Evolutionary conservation across 805 yeast species (phyloP), one percentile per base, ranked within the genome.

Genomic region (Lipomyces kockii): DNA sequence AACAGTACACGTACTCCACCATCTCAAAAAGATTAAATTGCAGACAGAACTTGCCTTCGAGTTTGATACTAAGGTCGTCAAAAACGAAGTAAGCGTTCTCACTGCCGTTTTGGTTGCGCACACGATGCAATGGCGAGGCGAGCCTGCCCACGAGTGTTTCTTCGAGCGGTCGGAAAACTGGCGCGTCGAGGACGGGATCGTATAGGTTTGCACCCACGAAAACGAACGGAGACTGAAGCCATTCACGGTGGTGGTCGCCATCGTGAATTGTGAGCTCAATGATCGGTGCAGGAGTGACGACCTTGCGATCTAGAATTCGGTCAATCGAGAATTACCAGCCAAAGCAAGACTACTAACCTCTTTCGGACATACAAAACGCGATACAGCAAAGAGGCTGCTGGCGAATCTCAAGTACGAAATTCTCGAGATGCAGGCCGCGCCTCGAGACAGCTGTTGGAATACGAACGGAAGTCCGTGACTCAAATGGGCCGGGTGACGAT

Each of bases 211-310:
- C 72, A 55, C 72, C 68, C 72, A 70, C 69, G 62, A 70, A 69
- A 61, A 70, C 65, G 56, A 65, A 68, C 52, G 69, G 72, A 54
- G 59, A 54, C 56, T 67, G 71, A 27, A 70, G 72, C 69, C 67
- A 69, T 32, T 69, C 69, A 53, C 59, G 20, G 60, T 55, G 43
- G 14, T 63, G 64, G 56, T 68, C 68, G 60, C 59, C 53, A 62
- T 69, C 72, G 62, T 35, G 51, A 27, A 70, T 60, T 11, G 62
- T 58, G 43, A 70, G 64, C 62, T 70, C 68, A 52, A 69, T 64
- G 22, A 70, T 69, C 4, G 72, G 72, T 58, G 72, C 70, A 34
- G 72, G 72, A 60, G 69, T 72, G 55, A 70, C 64, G 35, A 72
- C 63, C 39, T 69, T 69, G 52, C 71, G 63, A 57, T 69, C 72